A percentile compares a stretch with the other conserved stretches of the same genome.
These are phyloP conservation scores for Boeremia lycopersici DNA, from an alignment of 2,329 filamentous ascomycete species.

Conservation along the genomic window DNA sequence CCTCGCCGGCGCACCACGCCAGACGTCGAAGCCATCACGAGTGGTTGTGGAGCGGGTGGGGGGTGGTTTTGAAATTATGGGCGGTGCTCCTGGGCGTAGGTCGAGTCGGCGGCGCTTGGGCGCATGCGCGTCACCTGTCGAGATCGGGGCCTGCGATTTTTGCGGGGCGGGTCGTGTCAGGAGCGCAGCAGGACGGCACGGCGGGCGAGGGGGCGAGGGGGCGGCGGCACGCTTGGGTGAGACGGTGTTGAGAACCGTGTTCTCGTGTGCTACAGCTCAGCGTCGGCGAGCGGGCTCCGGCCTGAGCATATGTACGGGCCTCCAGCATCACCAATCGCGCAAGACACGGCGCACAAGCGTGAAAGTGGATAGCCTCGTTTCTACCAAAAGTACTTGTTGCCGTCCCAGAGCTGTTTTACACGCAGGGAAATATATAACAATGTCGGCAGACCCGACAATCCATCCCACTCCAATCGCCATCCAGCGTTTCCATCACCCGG, in stretches of 20 bases:
- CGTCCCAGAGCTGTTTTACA: conserved; percentile 48
- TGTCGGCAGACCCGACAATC: conserved; percentile 39
- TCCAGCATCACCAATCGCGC: no score
- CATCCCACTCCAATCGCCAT: conserved; percentile 37
- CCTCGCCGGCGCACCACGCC: conserved; percentile 74
- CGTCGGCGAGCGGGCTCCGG: conserved; percentile 5
- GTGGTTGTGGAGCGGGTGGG: conserved; percentile 36
- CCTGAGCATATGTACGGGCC: neutral
- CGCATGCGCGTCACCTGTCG: conserved; percentile 36
- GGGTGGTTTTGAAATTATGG: conserved; percentile 41
- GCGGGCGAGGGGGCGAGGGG: conserved; percentile 24
- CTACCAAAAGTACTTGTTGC: conserved; percentile 46
- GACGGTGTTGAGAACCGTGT: conserved; percentile 19
- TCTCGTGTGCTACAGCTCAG: conserved; percentile 25
- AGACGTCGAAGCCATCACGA: conserved; percentile 69
- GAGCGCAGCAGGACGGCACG: conserved; percentile 17
- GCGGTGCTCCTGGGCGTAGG: conserved; percentile 39
- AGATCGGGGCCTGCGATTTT: conserved; percentile 11
- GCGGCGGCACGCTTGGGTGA: conserved; percentile 10
- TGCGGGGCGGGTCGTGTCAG: conserved; percentile 18
- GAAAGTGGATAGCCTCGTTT: conserved; percentile 43
- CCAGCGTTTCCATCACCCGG: conserved; percentile 22
- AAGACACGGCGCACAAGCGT: no score
- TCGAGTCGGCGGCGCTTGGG: conserved; percentile 42
- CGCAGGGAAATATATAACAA: conserved; percentile 47